These are phyloP conservation scores for Endocalyx cinctus DNA, from an alignment of 2,329 filamentous ascomycete genomes.

Conservation along the genomic window DNA sequence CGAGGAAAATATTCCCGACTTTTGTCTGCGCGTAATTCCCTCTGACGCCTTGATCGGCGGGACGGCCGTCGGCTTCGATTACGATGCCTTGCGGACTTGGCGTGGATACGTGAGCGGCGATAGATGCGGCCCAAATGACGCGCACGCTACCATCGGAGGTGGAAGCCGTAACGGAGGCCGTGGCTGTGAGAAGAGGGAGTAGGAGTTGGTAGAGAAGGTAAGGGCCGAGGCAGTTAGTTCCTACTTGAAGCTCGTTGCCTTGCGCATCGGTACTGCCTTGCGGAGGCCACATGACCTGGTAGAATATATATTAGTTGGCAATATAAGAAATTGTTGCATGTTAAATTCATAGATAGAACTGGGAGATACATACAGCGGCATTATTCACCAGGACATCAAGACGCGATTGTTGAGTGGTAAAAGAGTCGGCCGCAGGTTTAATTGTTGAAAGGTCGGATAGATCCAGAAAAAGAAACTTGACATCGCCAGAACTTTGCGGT, in stretches of 20 bases:
- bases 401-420: slow-evolving; percentile 15
- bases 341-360: not conserved
- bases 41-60: not conserved
- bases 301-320: not conserved
- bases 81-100: not conserved
- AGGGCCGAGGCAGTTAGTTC: slow-evolving; percentile 21
- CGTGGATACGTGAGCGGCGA: not conserved
- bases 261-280: slow-evolving; percentile 4
- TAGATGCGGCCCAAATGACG: not conserved
- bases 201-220: slow-evolving; percentile 11
- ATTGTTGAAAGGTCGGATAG: slow-evolving; percentile 26
- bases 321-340: not conserved
- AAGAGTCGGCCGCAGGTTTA: slow-evolving; percentile 19
- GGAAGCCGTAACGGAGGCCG: not conserved
- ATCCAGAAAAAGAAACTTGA: slow-evolving; percentile 26
- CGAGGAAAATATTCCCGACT: slow-evolving; percentile 1
- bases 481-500: slow-evolving; percentile 8
- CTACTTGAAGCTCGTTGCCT: slow-evolving; percentile 22
- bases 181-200: not conserved
- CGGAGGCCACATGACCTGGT: not conserved
- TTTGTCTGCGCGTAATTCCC: slow-evolving; percentile 3
- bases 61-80: not conserved
- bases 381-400: slow-evolving; percentile 20
- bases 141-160: not conserved
- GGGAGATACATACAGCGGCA: too few species aligned